A percentile compares a stretch with the other conserved stretches of the same genome.
Evolutionary conservation across 73 alveolate genomes (phyloP).

Genomic region (Paramecium tetraurelia): DNA sequence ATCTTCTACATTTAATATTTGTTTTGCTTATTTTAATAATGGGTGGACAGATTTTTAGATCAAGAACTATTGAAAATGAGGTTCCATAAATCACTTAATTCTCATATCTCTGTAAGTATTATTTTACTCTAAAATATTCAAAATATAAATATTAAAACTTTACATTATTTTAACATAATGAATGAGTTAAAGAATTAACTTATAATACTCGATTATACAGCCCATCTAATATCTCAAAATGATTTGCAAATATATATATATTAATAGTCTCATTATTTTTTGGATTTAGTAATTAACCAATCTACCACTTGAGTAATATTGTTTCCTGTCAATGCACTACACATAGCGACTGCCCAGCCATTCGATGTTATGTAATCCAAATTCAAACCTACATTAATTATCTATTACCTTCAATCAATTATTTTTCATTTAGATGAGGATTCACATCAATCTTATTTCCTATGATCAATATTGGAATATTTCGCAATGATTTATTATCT

Average conservation of each 20-base stretch:
- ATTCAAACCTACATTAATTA: constrained; percentile 73
- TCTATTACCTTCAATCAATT: constrained; percentile 69
- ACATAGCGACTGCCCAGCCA: constrained; percentile 86
- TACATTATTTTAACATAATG: background rate
- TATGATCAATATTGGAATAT: constrained; percentile 78
- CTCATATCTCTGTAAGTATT: background rate
- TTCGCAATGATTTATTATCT: constrained; percentile 75
- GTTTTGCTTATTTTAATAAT: background rate
- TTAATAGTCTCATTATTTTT: constrained; percentile 52
- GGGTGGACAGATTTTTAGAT: background rate
- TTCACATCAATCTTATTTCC: constrained; percentile 88
- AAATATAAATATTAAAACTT: too few species aligned
- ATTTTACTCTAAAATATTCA: background rate
- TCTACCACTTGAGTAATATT: constrained; percentile 85
- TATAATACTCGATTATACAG: background rate
- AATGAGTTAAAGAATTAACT: background rate
- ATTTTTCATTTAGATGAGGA: constrained; percentile 84
- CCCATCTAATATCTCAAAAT: background rate
- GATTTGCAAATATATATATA: background rate
- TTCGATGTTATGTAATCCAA: constrained; percentile 85
- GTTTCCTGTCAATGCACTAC: constrained; percentile 81
- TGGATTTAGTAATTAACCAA: constrained; percentile 77
- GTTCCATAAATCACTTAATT: background rate
- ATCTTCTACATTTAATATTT: background rate
- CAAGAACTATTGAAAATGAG: background rate